Percentiles rank a stretch among this genome's conserved stretches.
Conservation (phyloP, 1,284 basidiomycete genomes). For the Apiotrichum mycotoxinovorans region DNA sequence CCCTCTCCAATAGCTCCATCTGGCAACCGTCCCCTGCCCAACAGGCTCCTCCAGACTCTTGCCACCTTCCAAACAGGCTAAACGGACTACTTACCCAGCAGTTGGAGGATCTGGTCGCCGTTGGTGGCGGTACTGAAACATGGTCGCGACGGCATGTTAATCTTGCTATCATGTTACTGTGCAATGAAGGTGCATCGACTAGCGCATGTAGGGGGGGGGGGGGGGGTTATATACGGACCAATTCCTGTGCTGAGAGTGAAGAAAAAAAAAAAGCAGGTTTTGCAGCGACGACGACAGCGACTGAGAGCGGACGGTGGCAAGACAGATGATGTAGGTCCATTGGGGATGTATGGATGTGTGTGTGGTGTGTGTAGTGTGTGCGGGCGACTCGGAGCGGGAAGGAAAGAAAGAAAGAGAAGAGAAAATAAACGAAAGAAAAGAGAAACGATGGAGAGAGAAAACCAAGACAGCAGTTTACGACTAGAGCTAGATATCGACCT, state of each 20-base stretch:
- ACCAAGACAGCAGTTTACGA: neutral
- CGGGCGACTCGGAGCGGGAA: neutral
- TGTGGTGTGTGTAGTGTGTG: neutral
- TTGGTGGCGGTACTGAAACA: too few relatives aligned
- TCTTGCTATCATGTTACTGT: neutral
- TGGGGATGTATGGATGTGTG: neutral
- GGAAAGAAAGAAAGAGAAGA: neutral
- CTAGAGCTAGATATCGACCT: constrained; percentile 4
- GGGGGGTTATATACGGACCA: neutral
- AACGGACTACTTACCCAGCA: too few relatives aligned
- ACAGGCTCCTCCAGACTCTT: too few relatives aligned
- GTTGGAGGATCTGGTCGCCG: too few relatives aligned
- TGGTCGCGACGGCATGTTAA: too few relatives aligned
- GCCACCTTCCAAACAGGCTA: too few relatives aligned
- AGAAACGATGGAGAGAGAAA: neutral
- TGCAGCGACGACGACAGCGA: neutral
- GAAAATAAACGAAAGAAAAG: neutral
- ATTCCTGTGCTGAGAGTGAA: neutral
- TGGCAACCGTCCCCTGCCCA: too few relatives aligned
- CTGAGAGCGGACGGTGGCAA: neutral
- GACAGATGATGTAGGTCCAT: neutral
- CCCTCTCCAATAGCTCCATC: too few relatives aligned
- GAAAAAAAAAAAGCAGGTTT: neutral
- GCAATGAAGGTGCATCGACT: constrained; percentile 10
- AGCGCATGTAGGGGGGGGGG: neutral